A percentile compares a stretch with the other conserved stretches of the same genome.
Conservation (phyloP, 805 yeast genomes). For the Yamadazyma akitaensis region DNA sequence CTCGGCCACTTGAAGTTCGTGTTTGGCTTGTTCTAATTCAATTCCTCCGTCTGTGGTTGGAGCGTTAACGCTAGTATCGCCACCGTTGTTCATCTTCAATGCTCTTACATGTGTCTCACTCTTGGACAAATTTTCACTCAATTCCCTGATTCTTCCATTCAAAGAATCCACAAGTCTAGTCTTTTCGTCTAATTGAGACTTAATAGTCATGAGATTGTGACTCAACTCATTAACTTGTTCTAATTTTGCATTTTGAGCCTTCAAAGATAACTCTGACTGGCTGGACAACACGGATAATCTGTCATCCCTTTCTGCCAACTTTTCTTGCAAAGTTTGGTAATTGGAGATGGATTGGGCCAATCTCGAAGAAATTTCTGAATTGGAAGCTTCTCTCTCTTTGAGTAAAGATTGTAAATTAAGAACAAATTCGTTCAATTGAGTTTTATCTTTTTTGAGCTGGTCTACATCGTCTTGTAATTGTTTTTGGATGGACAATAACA, state of each 20-base stretch:
- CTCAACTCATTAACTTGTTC: conserved; percentile 57
- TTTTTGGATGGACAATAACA: conserved; percentile 47
- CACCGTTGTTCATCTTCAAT: conserved; percentile 16
- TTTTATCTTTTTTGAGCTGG: conserved; percentile 55
- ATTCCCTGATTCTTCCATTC: conserved; percentile 29
- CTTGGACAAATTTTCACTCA: conserved; percentile 22
- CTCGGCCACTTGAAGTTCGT: conserved; percentile 54
- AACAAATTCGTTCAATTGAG: conserved; percentile 54
- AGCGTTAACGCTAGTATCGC: conserved; percentile 7
- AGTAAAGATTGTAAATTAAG: conserved; percentile 58
- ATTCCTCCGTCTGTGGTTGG: conserved; percentile 3
- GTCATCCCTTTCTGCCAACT: conserved; percentile 52
- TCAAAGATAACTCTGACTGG: conserved; percentile 54
- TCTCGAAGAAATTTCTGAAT: conserved; percentile 48
- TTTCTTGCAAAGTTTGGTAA: conserved; percentile 42
- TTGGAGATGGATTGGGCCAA: conserved; percentile 48
- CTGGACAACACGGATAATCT: conserved; percentile 48
- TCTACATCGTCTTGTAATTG: conserved; percentile 52
- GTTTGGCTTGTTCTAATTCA: conserved; percentile 13
- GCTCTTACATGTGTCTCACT: conserved; percentile 13
- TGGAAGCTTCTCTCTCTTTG: conserved; percentile 56
- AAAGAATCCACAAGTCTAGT: conserved; percentile 37
- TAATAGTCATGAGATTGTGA: conserved; percentile 39
- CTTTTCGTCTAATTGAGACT: conserved; percentile 42
- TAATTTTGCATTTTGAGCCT: conserved; percentile 49